Conservation (phyloP, 495 filamentous ascomycete genomes). For the Trichoderma gamsii region DNA sequence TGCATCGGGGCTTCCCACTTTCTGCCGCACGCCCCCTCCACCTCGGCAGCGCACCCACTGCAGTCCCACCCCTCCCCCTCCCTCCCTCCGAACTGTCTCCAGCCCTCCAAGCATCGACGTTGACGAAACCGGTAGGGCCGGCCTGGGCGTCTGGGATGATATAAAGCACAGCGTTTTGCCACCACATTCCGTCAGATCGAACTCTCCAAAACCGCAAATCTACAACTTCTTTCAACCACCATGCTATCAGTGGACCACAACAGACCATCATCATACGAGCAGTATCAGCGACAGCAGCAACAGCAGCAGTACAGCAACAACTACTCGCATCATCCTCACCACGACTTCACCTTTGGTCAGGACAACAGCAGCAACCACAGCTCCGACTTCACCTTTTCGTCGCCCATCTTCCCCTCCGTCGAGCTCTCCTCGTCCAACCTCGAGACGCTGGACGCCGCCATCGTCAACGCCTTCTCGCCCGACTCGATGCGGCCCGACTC, state of each 20-base stretch:
- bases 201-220: conserved; percentile 18
- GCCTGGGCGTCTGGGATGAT: not conserved
- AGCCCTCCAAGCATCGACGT: not conserved
- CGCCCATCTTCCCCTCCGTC: conserved; percentile 19
- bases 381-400: conserved; percentile 18
- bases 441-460: conserved; percentile 24
- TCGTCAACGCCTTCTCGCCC: conserved; percentile 24
- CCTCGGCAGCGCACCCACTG: no score
- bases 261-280: conserved; percentile 17
- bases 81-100: not conserved
- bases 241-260: conserved; percentile 23
- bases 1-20: no score
- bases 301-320: no score
- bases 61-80: not conserved
- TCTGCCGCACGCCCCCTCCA: no score
- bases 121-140: conserved; percentile 9
- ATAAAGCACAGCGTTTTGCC: conserved; percentile 15
- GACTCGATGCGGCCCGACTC: conserved; percentile 42
- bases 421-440: conserved; percentile 28
- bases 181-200: conserved; percentile 20
- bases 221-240: conserved; percentile 15
- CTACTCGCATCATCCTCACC: conserved; percentile 15
- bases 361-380: conserved; percentile 12
- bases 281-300: conserved; percentile 18
- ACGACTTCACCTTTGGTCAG: conserved; percentile 5